Percentiles rank a stretch among this genome's conserved stretches.
Conservation (phyloP, 192 early-diverging fungal genomes). For the Phlyctochytrium bullatum region DNA sequence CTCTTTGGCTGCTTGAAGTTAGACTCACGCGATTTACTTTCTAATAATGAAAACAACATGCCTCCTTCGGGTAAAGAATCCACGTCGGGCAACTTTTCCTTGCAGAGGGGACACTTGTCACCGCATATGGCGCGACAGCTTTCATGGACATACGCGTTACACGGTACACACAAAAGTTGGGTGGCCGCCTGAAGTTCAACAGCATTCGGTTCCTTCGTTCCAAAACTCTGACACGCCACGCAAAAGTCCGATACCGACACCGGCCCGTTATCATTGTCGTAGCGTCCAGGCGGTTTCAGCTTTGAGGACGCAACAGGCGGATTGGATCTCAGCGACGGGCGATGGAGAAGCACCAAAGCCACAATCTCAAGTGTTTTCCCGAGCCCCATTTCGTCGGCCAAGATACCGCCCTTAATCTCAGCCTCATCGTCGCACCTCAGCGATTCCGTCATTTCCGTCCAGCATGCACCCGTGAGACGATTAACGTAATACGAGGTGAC, state of each 20-base stretch:
- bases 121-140: no score
- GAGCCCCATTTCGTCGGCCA: slow-evolving; percentile 59
- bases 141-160: no score
- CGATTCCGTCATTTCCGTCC: neutral
- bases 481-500: neutral
- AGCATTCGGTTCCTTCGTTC: no score
- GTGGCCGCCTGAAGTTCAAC: no score
- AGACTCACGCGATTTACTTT: neutral
- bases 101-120: no score
- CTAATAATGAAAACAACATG: slow-evolving; percentile 12
- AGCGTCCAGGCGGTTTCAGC: no score
- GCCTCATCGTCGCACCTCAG: neutral
- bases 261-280: no score
- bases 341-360: slow-evolving; percentile 54
- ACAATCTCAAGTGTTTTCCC: slow-evolving; percentile 70
- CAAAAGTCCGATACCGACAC: no score
- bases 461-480: neutral
- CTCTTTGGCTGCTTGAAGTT: neutral
- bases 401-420: neutral
- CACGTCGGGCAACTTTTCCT: neutral
- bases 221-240: no score
- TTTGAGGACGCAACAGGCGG: neutral
- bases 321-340: slow-evolving; percentile 1
- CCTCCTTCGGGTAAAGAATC: slow-evolving; percentile 4
- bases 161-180: no score